Conservation (phyloP, 495 filamentous ascomycete genomes). For the Hypoxylon intermedium region DNA sequence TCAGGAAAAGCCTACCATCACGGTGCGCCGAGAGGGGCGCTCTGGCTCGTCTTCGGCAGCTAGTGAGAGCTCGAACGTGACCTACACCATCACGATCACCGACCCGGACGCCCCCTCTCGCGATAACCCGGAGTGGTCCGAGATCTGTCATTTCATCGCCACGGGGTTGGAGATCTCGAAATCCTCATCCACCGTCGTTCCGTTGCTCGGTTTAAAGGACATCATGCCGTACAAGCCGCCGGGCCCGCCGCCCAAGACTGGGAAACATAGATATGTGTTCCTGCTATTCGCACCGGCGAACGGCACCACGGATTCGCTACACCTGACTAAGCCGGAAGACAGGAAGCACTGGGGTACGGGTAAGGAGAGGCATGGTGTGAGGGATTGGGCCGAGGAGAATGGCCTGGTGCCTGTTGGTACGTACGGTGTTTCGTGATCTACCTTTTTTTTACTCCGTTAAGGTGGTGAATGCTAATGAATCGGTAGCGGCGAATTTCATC, state of each 20-base stretch:
- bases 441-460: background rate
- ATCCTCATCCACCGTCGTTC: constrained; percentile 20
- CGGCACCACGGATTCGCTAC: constrained; percentile 46
- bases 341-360: constrained; percentile 70
- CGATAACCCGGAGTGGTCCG: constrained; percentile 68
- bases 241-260: constrained; percentile 67
- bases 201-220: constrained; percentile 45
- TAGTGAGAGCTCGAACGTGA: background rate
- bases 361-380: constrained; percentile 61
- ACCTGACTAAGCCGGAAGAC: constrained; percentile 61
- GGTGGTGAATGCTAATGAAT: constrained; percentile 22
- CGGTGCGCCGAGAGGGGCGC: constrained; percentile 34
- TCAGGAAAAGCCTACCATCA: constrained; percentile 58
- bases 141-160: constrained; percentile 77
- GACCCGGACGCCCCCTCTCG: constrained; percentile 75
- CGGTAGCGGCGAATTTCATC: constrained; percentile 68
- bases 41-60: constrained; percentile 5
- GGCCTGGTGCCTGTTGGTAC: constrained; percentile 66
- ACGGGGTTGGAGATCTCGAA: constrained; percentile 41
- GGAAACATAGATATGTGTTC: constrained; percentile 74
- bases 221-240: constrained; percentile 67
- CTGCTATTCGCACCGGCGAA: constrained; percentile 58
- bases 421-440: constrained; percentile 39
- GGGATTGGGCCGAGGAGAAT: constrained; percentile 68
- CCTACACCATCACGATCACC: constrained; percentile 61